These are phyloP conservation scores for Fusarium transvaalense DNA, from an alignment of 2,329 filamentous ascomycete species.

Conservation along the genomic window DNA sequence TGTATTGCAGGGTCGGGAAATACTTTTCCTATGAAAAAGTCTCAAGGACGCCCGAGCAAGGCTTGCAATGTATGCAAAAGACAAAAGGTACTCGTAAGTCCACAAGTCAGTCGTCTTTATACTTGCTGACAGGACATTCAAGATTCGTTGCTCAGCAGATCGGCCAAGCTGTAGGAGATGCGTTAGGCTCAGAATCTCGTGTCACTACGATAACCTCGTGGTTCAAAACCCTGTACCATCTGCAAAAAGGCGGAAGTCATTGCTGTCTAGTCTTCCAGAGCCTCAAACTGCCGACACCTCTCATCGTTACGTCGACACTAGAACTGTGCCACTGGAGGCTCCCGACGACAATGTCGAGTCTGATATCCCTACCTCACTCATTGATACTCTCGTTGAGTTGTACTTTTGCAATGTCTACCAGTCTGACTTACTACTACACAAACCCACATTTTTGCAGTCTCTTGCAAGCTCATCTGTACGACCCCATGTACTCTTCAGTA, in stretches of 20 bases:
- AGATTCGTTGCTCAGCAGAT: slow-evolving; percentile 41
- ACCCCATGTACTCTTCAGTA: slow-evolving; percentile 25
- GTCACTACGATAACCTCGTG: not conserved
- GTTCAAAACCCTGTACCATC: rapidly evolving
- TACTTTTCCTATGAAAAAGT: slow-evolving; percentile 1
- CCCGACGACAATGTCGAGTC: too few species aligned
- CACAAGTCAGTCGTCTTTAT: rapidly evolving
- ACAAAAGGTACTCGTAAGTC: slow-evolving; percentile 25
- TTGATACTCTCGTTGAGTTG: not conserved
- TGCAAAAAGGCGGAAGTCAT: too few species aligned
- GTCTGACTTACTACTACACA: slow-evolving; percentile 26
- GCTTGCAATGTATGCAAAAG: slow-evolving; percentile 35
- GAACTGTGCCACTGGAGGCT: too few species aligned
- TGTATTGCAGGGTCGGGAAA: not conserved
- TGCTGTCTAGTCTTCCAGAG: not conserved
- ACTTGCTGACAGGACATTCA: not conserved
- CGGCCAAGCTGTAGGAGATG: slow-evolving; percentile 38
- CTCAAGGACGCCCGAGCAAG: slow-evolving; percentile 28
- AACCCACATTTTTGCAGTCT: not conserved
- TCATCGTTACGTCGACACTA: too few species aligned
- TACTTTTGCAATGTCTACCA: slow-evolving; percentile 41
- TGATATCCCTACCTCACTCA: not conserved
- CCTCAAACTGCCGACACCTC: not conserved
- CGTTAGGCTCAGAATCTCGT: slow-evolving; percentile 3
- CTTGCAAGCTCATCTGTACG: not conserved